Percentiles rank a stretch among this genome's conserved stretches.
Evolutionary conservation across 139 green algal genomes (phyloP).

Genomic region (Chlamydomonas sp.): DNA sequence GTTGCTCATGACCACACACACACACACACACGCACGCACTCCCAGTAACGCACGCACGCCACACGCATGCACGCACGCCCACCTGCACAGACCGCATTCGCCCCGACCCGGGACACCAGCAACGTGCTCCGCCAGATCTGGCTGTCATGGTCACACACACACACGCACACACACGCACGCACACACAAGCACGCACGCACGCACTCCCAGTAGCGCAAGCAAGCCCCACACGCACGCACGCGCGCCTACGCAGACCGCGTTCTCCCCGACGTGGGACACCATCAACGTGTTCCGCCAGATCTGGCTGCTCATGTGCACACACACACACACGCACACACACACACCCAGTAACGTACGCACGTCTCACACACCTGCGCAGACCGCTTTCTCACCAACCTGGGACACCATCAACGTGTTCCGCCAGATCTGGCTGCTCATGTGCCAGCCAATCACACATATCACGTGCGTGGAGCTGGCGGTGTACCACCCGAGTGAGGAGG

Average conservation of each 20-base stretch:
- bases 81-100: conserved; percentile 22
- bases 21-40: too few relatives aligned
- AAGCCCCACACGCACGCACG: background rate
- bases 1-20: too few relatives aligned
- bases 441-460: conserved; percentile 39
- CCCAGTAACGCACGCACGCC: too few relatives aligned
- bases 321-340: background rate
- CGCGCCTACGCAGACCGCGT: conserved; percentile 1
- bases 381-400: conserved; percentile 64
- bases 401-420: conserved; percentile 59
- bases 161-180: too few relatives aligned
- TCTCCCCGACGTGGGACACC: conserved; percentile 18
- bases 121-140: background rate
- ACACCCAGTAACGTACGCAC: background rate
- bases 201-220: background rate
- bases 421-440: conserved; percentile 73
- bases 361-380: background rate
- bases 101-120: background rate
- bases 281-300: background rate
- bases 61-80: background rate
- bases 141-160: too few relatives aligned
- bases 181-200: background rate
- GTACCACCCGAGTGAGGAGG: conserved; percentile 59
- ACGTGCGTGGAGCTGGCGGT: conserved; percentile 59
- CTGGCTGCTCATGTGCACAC: background rate